These are phyloP conservation scores for Umbelopsis vinacea DNA, from an alignment of 192 early-diverging fungal genomes.

Conservation along the genomic window DNA sequence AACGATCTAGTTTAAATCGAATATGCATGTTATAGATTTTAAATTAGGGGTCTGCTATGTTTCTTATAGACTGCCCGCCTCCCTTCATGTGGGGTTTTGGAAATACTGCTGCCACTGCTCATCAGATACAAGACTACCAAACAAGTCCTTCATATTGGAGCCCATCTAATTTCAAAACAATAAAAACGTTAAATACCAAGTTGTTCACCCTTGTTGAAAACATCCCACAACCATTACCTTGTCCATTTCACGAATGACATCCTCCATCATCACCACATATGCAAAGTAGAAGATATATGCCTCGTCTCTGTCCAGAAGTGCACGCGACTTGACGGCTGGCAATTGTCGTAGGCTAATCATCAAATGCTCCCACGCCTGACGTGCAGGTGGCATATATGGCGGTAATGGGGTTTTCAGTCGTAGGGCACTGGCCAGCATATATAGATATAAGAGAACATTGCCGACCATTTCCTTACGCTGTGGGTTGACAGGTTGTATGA, in stretches of 20 bases:
- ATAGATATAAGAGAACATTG: constrained; percentile 76
- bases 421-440: constrained; percentile 80
- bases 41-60: no score
- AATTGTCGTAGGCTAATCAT: constrained; percentile 63
- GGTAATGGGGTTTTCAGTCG: constrained; percentile 85
- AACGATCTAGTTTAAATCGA: no score
- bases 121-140: constrained; percentile 37
- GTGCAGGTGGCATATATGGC: constrained; percentile 74
- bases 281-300: constrained; percentile 82
- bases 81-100: neutral
- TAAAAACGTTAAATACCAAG: neutral
- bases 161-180: constrained; percentile 28
- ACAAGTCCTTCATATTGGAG: constrained; percentile 39
- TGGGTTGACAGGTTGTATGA: constrained; percentile 63
- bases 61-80: no score
- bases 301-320: constrained; percentile 56
- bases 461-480: constrained; percentile 74
- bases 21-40: no score
- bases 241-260: constrained; percentile 79
- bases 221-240: constrained; percentile 32
- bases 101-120: constrained; percentile 41
- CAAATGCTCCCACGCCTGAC: constrained; percentile 61
- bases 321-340: constrained; percentile 51
- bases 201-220: no score
- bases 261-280: constrained; percentile 76